Evolutionary conservation across 192 early-diverging fungal genomes (phyloP).

Genomic region (Coemansia reversa): DNA sequence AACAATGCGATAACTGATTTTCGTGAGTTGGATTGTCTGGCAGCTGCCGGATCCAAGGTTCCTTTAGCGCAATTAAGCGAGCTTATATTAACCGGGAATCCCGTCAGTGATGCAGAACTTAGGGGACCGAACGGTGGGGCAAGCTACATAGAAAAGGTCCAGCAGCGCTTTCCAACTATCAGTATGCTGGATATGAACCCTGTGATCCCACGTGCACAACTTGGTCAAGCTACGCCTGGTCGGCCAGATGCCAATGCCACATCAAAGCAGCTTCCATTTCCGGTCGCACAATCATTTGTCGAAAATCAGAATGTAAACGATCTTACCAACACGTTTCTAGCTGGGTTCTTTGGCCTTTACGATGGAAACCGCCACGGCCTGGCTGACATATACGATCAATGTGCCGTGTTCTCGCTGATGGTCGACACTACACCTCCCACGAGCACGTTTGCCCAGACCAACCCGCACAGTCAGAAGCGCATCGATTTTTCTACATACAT

Average conservation of each 20-base stretch:
- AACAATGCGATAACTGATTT: conserved; percentile 43
- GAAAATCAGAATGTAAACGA: conserved; percentile 41
- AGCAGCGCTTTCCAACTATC: conserved; percentile 50
- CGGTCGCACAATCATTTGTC: conserved; percentile 36
- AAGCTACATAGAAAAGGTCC: conserved; percentile 43
- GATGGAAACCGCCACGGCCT: conserved; percentile 36
- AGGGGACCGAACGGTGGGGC: conserved; percentile 24
- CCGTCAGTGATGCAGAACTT: conserved; percentile 30
- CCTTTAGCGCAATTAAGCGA: conserved; percentile 30
- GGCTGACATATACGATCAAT: conserved; percentile 38
- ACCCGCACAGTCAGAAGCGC: conserved; percentile 40
- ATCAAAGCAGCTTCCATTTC: conserved; percentile 34
- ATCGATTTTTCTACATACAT: conserved; percentile 44
- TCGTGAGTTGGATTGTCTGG: conserved; percentile 42
- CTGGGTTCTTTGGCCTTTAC: conserved; percentile 43
- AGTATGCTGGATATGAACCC: conserved; percentile 50
- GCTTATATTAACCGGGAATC: conserved; percentile 44
- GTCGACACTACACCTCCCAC: conserved; percentile 47
- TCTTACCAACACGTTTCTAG: conserved; percentile 34
- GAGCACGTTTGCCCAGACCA: conserved; percentile 36
- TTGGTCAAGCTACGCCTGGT: conserved; percentile 1
- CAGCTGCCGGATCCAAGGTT: conserved; percentile 38
- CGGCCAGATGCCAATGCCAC: neutral
- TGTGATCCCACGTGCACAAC: conserved; percentile 32
- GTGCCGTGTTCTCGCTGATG: conserved; percentile 42